phyloP scores from a whole-genome alignment of 2,329 filamentous ascomycete species.

The Claviceps pusilla region DNA sequence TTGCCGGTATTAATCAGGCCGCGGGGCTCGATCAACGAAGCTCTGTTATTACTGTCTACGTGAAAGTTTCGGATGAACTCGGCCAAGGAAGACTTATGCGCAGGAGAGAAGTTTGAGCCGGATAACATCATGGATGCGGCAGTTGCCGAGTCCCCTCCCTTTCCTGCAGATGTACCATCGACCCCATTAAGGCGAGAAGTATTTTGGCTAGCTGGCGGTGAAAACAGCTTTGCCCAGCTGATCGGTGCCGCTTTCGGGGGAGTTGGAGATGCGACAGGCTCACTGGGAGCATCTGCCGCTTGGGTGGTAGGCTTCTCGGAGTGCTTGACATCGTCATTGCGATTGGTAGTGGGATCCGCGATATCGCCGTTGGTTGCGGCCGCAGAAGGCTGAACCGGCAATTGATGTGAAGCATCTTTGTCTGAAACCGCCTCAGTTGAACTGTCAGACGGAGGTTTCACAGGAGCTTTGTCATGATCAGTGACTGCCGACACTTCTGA shows the following conservation, averaged over 20 bases:
- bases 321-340: slow-evolving; percentile 10
- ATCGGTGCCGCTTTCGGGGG: slow-evolving; percentile 18
- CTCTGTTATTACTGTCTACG: slow-evolving; percentile 47
- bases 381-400: background rate
- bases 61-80: slow-evolving; percentile 65
- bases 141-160: slow-evolving; percentile 12
- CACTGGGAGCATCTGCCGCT: slow-evolving; percentile 8
- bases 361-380: background rate
- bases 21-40: slow-evolving; percentile 78
- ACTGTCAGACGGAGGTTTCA: background rate
- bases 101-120: slow-evolving; percentile 25
- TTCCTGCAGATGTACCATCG: slow-evolving; percentile 16
- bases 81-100: slow-evolving; percentile 45
- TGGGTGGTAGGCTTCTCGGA: slow-evolving; percentile 9
- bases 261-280: slow-evolving; percentile 9
- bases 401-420: background rate
- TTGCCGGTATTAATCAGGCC: slow-evolving; percentile 95
- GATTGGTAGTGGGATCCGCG: background rate
- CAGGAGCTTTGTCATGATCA: background rate
- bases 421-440: background rate
- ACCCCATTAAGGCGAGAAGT: slow-evolving; percentile 7
- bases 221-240: slow-evolving; percentile 28
- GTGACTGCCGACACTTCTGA: slow-evolving; percentile 4
- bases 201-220: slow-evolving; percentile 14
- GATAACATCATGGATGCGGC: slow-evolving; percentile 8